These are phyloP conservation scores for Sporormia fimetaria DNA, from an alignment of 495 filamentous ascomycete genomes.

Conservation along the genomic window DNA sequence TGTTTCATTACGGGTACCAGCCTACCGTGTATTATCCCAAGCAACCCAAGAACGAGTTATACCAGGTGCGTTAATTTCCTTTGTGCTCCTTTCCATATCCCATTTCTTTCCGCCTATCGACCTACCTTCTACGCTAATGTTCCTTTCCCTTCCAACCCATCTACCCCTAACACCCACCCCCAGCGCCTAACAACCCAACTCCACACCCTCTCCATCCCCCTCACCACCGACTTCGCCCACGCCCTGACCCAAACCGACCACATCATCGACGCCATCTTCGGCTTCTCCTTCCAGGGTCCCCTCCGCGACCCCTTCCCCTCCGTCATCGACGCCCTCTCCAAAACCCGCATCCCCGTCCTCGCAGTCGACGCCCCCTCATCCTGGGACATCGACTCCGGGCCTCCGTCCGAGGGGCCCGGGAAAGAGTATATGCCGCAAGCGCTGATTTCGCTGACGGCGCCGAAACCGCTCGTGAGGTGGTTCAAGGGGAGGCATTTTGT, in stretches of 20 bases:
- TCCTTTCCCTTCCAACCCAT: too few species aligned
- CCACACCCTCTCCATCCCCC: constrained; percentile 67
- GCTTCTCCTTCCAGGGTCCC: constrained; percentile 86
- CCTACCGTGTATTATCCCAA: constrained; percentile 92
- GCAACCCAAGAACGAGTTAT: constrained; percentile 76
- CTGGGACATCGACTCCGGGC: constrained; percentile 84
- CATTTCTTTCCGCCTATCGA: constrained; percentile 16
- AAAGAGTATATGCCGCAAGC: constrained; percentile 65
- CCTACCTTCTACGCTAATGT: too few species aligned
- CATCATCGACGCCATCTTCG: constrained; percentile 89
- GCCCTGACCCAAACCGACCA: constrained; percentile 60
- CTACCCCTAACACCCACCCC: constrained; percentile 11
- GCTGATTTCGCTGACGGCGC: constrained; percentile 82
- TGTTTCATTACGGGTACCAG: constrained; percentile 86
- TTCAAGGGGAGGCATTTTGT: constrained; percentile 83
- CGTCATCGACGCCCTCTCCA: constrained; percentile 65
- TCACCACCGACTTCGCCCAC: constrained; percentile 64
- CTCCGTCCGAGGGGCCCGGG: constrained; percentile 65
- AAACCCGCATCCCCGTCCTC: constrained; percentile 62
- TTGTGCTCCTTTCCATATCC: background rate
- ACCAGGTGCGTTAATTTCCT: constrained; percentile 45
- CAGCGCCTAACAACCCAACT: constrained; percentile 76
- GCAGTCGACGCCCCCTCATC: constrained; percentile 86
- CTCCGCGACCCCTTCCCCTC: constrained; percentile 80
- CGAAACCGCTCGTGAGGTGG: constrained; percentile 79